A percentile compares a stretch with the other conserved stretches of the same genome.
Evolutionary conservation across 306 rosid species (phyloP).

Genomic region (Canavalia gladiata): DNA sequence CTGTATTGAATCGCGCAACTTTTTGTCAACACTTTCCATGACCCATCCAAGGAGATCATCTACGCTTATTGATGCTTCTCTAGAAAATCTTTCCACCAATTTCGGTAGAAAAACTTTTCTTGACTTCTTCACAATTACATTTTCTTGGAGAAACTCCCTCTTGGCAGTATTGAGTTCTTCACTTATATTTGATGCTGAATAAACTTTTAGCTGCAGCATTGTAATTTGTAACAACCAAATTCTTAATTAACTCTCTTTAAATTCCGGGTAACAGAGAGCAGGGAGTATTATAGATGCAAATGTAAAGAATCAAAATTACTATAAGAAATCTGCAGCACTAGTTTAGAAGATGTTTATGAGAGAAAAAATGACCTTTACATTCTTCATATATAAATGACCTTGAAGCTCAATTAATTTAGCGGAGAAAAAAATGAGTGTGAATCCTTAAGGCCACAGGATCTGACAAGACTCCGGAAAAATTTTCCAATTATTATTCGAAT

Average conservation of each 20-base stretch:
- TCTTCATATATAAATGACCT: background rate
- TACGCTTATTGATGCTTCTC: slow-evolving; percentile 70
- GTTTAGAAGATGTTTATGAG: background rate
- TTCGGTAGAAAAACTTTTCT: slow-evolving; percentile 85
- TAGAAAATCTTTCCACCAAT: slow-evolving; percentile 77
- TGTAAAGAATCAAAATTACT: slow-evolving; percentile 6
- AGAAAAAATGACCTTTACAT: background rate
- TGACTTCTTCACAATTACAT: slow-evolving; percentile 76
- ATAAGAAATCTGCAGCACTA: background rate
- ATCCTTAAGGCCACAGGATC: background rate
- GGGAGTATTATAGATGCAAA: background rate
- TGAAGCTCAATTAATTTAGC: background rate
- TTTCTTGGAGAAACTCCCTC: slow-evolving; percentile 83
- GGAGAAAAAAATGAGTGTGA: background rate
- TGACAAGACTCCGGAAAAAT: background rate
- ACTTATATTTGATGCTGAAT: slow-evolving; percentile 77
- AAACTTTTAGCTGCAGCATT: slow-evolving; percentile 78
- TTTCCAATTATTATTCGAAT: background rate
- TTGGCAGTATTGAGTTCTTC: slow-evolving; percentile 77
- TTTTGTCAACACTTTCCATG: slow-evolving; percentile 74
- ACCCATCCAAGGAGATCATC: slow-evolving; percentile 84
- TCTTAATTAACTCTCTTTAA: slow-evolving; percentile 29
- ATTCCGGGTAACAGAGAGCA: slow-evolving; percentile 16
- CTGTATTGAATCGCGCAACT: slow-evolving; percentile 74
- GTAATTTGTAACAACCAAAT: slow-evolving; percentile 28